These are phyloP conservation scores for Fraxinus platypoda DNA, from an alignment of 305 asterid species.

Conservation along the genomic window DNA sequence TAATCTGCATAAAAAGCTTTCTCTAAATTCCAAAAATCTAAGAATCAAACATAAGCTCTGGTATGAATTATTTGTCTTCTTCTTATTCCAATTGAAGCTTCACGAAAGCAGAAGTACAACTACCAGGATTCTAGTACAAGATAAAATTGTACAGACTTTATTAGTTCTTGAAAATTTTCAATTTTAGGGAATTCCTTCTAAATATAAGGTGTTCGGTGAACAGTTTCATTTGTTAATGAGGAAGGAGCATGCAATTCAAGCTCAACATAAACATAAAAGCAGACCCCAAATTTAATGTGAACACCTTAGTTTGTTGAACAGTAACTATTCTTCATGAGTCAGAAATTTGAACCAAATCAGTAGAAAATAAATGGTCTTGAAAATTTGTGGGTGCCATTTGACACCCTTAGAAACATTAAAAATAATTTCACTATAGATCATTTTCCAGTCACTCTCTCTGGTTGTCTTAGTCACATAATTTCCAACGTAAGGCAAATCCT, in stretches of 20 bases:
- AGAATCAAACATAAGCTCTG: slow-evolving; percentile 14
- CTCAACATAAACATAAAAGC: not conserved
- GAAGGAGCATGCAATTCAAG: not conserved
- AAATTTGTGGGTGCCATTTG: slow-evolving; percentile 7
- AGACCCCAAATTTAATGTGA: not conserved
- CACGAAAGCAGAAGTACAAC: not conserved
- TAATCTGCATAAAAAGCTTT: slow-evolving; percentile 13
- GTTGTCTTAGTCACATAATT: not conserved
- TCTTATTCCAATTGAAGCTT: not conserved
- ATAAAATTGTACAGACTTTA: not conserved
- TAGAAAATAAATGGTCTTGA: not conserved
- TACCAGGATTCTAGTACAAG: not conserved
- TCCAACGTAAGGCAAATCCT: not conserved
- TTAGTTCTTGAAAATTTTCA: not conserved
- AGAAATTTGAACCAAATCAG: not conserved
- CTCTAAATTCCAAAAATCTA: slow-evolving; percentile 4
- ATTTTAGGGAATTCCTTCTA: not conserved
- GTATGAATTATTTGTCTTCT: not conserved
- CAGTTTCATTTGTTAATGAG: not conserved
- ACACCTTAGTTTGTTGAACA: not conserved
- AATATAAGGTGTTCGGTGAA: not conserved
- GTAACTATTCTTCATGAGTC: not conserved
- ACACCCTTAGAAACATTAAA: not conserved
- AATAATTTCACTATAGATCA: slow-evolving; percentile 9
- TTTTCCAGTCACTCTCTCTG: not conserved